A percentile compares a stretch with the other conserved stretches of the same genome.
phyloP scores from a whole-genome alignment of 2,329 filamentous ascomycete species.

The Diaporthe amygdali region DNA sequence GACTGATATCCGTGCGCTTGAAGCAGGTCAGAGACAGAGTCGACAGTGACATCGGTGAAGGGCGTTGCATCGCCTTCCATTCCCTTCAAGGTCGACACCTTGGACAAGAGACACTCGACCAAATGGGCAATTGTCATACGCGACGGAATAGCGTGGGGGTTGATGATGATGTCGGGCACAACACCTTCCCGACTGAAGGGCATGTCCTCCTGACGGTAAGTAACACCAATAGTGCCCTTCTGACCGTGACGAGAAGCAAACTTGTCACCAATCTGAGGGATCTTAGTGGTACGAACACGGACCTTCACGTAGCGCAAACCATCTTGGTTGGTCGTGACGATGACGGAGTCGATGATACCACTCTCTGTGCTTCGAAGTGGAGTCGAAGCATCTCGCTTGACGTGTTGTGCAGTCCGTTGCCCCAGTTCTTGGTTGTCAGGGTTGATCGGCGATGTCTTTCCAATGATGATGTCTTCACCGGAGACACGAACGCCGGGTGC shows the following conservation, averaged over 20 bases:
- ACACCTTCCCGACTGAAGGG: constrained; percentile 93
- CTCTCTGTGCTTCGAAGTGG: constrained; percentile 94
- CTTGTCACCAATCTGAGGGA: constrained; percentile 98
- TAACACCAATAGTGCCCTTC: constrained; percentile 99
- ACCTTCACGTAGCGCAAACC: constrained; percentile 97
- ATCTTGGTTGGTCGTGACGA: constrained; percentile 93
- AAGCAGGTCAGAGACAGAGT: constrained; percentile 86
- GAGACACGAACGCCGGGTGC: constrained; percentile 93
- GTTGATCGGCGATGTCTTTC: constrained; percentile 94
- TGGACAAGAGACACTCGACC: constrained; percentile 97
- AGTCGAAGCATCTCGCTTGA: constrained; percentile 94
- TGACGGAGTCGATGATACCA: constrained; percentile 92
- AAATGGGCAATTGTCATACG: constrained; percentile 99
- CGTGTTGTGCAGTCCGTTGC: constrained; percentile 86
- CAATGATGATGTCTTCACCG: constrained; percentile 98
- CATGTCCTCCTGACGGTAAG: constrained; percentile 98
- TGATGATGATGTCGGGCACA: constrained; percentile 96
- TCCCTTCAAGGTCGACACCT: constrained; percentile 91
- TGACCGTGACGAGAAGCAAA: constrained; percentile 99
- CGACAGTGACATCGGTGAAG: constrained; percentile 96
- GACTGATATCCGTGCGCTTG: constrained; percentile 93
- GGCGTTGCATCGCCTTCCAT: constrained; percentile 97
- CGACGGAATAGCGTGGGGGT: constrained; percentile 98
- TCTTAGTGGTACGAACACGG: constrained; percentile 94
- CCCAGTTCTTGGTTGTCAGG: constrained; percentile 93